Evolutionary conservation across 1,139 yeast genomes (phyloP).

Genomic region (Yamadazyma diddensiae): DNA sequence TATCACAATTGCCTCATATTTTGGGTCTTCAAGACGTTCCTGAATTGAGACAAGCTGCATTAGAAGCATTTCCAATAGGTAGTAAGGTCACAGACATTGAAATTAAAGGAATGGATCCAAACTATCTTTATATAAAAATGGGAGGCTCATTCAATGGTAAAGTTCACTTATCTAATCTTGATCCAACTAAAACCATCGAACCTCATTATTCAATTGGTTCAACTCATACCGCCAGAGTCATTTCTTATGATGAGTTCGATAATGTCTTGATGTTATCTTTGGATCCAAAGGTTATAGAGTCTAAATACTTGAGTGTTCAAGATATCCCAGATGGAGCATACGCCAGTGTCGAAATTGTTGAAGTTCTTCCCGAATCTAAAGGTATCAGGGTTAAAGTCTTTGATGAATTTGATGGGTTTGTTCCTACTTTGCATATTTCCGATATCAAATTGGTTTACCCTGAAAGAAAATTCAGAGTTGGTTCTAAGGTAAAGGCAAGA

Average conservation of each 20-base stretch:
- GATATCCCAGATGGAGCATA: slow-evolving; percentile 78
- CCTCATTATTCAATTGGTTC: slow-evolving; percentile 60
- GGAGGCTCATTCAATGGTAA: slow-evolving; percentile 64
- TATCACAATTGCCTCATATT: slow-evolving; percentile 64
- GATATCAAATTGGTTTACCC: slow-evolving; percentile 85
- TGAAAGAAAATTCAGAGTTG: slow-evolving; percentile 85
- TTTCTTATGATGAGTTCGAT: slow-evolving; percentile 68
- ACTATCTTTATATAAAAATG: slow-evolving; percentile 55
- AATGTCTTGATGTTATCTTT: slow-evolving; percentile 64
- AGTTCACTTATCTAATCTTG: slow-evolving; percentile 69
- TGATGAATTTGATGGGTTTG: slow-evolving; percentile 70
- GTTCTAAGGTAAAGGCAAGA: slow-evolving; percentile 76
- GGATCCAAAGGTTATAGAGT: slow-evolving; percentile 60
- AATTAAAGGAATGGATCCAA: slow-evolving; percentile 56
- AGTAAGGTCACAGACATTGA: slow-evolving; percentile 59
- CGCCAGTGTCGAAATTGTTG: slow-evolving; percentile 54
- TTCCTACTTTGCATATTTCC: slow-evolving; percentile 73
- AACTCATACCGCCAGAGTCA: slow-evolving; percentile 70
- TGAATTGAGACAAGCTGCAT: slow-evolving; percentile 24
- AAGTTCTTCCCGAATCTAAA: slow-evolving; percentile 57
- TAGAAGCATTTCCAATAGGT: slow-evolving; percentile 79
- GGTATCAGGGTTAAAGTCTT: slow-evolving; percentile 70
- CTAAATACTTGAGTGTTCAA: slow-evolving; percentile 59
- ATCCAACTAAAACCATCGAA: slow-evolving; percentile 48
- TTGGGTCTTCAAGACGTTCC: slow-evolving; percentile 22